These are phyloP conservation scores for Septoria linicola DNA, from an alignment of 2,329 filamentous ascomycete species.

Conservation along the genomic window DNA sequence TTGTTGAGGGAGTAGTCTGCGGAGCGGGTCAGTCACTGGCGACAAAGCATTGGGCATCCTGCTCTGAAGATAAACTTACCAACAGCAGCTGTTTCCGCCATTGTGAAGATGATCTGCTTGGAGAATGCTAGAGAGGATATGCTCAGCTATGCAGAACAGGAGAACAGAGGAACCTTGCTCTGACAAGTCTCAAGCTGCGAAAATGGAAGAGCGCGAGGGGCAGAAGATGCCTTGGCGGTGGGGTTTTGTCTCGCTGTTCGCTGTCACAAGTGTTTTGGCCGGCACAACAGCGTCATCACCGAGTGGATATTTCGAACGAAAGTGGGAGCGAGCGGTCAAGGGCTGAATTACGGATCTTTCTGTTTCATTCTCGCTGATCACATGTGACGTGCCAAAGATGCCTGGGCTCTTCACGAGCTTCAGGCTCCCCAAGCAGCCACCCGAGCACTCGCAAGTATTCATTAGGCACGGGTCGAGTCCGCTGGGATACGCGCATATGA, in stretches of 20 bases:
- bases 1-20: constrained; percentile 41
- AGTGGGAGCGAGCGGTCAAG: constrained; percentile 10
- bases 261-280: too few relatives aligned
- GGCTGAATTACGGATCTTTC: constrained; percentile 7
- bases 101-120: constrained; percentile 21
- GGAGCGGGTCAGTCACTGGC: constrained; percentile 15
- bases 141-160: constrained; percentile 3
- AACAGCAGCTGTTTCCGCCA: constrained; percentile 32
- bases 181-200: constrained; percentile 1
- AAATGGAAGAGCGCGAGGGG: not conserved
- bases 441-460: too few relatives aligned
- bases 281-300: too few relatives aligned
- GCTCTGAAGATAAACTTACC: constrained; percentile 24
- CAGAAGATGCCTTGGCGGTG: too few relatives aligned
- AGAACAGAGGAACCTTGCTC: not conserved
- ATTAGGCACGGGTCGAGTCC: too few relatives aligned
- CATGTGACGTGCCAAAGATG: too few relatives aligned
- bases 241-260: not conserved
- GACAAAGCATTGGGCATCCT: not conserved
- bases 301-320: not conserved
- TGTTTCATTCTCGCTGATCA: too few relatives aligned
- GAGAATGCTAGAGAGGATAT: constrained; percentile 1
- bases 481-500: too few relatives aligned
- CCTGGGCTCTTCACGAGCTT: too few relatives aligned
- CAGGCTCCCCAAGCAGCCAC: too few relatives aligned